phyloP scores from a whole-genome alignment of 306 rosid genomes.

The Dalbergia cochinchinensis region DNA sequence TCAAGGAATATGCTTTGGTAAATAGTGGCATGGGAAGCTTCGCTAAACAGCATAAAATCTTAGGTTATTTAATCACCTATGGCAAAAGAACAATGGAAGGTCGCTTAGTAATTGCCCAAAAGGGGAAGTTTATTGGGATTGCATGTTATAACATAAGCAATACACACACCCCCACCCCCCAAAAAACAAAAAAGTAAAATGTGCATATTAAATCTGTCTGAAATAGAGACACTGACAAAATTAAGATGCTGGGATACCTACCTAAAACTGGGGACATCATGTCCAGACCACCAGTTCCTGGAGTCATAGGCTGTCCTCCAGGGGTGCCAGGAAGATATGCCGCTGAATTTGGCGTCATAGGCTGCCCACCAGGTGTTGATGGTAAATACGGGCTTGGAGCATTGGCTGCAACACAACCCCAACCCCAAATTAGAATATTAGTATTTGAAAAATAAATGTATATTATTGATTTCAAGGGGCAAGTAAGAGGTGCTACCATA shows the following conservation, averaged over 20 bases:
- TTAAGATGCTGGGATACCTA: slow-evolving; percentile 24
- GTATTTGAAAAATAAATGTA: slow-evolving; percentile 16
- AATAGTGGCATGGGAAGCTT: neutral
- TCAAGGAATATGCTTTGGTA: slow-evolving; percentile 1
- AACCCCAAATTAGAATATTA: slow-evolving; percentile 20
- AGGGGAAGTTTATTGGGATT: neutral
- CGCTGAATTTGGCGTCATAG: slow-evolving; percentile 97
- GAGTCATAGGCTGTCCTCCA: slow-evolving; percentile 99
- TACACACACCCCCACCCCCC: neutral
- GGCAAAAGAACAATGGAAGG: neutral
- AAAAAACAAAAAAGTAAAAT: neutral
- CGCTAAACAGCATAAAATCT: neutral
- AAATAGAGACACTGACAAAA: neutral
- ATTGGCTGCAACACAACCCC: slow-evolving; percentile 71
- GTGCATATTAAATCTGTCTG: neutral
- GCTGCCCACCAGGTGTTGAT: slow-evolving; percentile 99
- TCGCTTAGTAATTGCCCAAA: slow-evolving; percentile 1
- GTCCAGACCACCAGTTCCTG: slow-evolving; percentile 97
- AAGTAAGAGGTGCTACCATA: slow-evolving; percentile 62
- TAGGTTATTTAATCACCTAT: neutral
- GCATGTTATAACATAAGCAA: neutral
- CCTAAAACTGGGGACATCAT: slow-evolving; percentile 97
- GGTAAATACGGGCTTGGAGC: slow-evolving; percentile 99
- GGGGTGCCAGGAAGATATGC: slow-evolving; percentile 99
- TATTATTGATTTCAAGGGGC: slow-evolving; percentile 1